Base-by-base conservation (phyloP, 345 rosid genomes). In the Lepidium sativum region DNA sequence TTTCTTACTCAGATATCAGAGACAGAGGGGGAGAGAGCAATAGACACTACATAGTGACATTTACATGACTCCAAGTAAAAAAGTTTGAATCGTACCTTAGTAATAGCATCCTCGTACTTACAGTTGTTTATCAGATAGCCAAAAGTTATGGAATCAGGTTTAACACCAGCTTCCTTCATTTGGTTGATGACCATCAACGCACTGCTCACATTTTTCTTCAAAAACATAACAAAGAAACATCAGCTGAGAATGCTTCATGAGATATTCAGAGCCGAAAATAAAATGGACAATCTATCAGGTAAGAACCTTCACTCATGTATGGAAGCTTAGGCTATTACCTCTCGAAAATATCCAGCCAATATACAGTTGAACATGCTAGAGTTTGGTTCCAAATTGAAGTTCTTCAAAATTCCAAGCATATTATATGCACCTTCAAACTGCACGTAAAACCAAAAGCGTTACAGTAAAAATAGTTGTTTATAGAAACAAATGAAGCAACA, bases 351-450 rank as follows among this genome's bases (percentile, higher is more conserved):
- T 67, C 92, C 97, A 53, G 65, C 81, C 83, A 94, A 74, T 71
- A 94, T 83, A 70, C 78, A 67, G 40, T 94, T 94, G 75, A 80
- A 94, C 84, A 94, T 84, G 81, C 60, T 52, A 68, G 84, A 50
- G 18, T 83, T 81, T 20, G 89, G 95, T 31, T 34, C 54, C 81
- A 90, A 29, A 58, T 78, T 79, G 67, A 79, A 70, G 56, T 85
- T 79, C 85, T 78, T 80, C 77, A 85, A 34, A 72, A 78, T 83
- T 54, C 63, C 65, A 33, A 94, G 88, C 85, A 90, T 76, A 37
- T 51, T 71, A 79, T 83, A 83, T 54, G 99, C 97, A 78, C 87
- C 82, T 27, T 68, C 75, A 71, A 83, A 90, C 99, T 92, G 83
- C 74, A 80, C 53, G 32, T 33, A 10, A 27, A 69, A 1, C n/a